Evolutionary conservation across 208 protist species (phyloP).

Genomic region (Trypanosoma rangeli): DNA sequence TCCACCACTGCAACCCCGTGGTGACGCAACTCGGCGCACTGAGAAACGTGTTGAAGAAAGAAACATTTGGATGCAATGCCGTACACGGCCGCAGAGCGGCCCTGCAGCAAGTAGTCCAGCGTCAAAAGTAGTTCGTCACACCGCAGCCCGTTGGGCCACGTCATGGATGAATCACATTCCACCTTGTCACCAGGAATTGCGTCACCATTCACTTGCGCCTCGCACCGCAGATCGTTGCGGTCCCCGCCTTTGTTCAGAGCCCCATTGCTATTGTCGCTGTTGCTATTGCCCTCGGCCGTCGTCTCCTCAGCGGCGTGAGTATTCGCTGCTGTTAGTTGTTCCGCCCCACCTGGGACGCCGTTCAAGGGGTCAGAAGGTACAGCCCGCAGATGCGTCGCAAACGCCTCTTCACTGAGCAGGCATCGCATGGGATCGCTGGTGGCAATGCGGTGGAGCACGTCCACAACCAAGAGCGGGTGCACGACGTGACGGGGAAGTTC

Average conservation of each 20-base stretch:
- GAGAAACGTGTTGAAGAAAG: constrained; percentile 73
- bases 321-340: background rate
- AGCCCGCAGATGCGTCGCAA: background rate
- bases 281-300: background rate
- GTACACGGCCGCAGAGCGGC: constrained; percentile 76
- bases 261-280: background rate
- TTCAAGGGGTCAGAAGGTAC: background rate
- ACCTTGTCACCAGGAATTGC: background rate
- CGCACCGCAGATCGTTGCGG: background rate
- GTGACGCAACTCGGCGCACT: constrained; percentile 49
- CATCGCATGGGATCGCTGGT: constrained; percentile 30
- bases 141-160: constrained; percentile 53
- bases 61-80: constrained; percentile 75
- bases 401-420: constrained; percentile 12
- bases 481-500: constrained; percentile 28
- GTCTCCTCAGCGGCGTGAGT: background rate
- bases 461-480: constrained; percentile 56
- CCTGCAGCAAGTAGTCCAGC: constrained; percentile 70
- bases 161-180: constrained; percentile 8
- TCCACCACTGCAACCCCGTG: constrained; percentile 45
- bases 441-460: constrained; percentile 57
- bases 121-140: constrained; percentile 63
- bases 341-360: background rate
- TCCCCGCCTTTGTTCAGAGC: background rate
- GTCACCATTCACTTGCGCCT: background rate